Evolutionary conservation across 805 yeast genomes (phyloP).

Genomic region (Lipomyces oligophaga): DNA sequence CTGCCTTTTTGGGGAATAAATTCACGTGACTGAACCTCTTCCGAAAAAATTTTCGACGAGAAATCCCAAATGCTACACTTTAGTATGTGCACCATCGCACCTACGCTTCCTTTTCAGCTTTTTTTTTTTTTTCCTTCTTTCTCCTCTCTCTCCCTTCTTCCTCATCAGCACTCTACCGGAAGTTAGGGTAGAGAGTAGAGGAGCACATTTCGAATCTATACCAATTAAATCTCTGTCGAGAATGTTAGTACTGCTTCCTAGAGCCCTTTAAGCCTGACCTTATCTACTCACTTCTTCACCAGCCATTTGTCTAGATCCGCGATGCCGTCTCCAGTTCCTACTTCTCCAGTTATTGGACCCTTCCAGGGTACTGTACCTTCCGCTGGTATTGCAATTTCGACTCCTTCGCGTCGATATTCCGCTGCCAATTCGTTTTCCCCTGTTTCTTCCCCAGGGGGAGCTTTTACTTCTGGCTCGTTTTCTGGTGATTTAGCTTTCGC

Average conservation of each 20-base stretch:
- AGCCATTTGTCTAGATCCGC: constrained; percentile 6
- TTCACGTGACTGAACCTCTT: neutral
- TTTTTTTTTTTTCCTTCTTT: constrained; percentile 4
- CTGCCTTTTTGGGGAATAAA: constrained; percentile 2
- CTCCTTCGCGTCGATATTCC: constrained; percentile 20
- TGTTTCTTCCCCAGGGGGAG: constrained; percentile 16
- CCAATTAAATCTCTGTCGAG: neutral
- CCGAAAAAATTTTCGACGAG: constrained; percentile 8
- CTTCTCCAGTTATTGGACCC: constrained; percentile 20
- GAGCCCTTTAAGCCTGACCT: neutral
- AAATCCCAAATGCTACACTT: too few relatives aligned
- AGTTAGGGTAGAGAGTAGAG: constrained; percentile 4
- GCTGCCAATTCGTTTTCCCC: constrained; percentile 10
- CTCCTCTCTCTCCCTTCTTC: constrained; percentile 13
- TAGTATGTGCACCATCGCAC: neutral
- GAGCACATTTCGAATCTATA: constrained; percentile 1
- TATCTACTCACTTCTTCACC: neutral
- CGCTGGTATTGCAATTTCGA: constrained; percentile 12
- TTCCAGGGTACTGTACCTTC: constrained; percentile 12
- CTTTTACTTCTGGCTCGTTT: constrained; percentile 3
- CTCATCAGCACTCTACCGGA: constrained; percentile 3
- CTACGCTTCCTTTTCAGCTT: neutral
- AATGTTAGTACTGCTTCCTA: neutral
- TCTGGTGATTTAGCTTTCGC: constrained; percentile 1
- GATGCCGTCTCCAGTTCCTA: constrained; percentile 20